Evolutionary conservation across 202 grass and related monocot species (phyloP).

Genomic region (Panicum virgatum): DNA sequence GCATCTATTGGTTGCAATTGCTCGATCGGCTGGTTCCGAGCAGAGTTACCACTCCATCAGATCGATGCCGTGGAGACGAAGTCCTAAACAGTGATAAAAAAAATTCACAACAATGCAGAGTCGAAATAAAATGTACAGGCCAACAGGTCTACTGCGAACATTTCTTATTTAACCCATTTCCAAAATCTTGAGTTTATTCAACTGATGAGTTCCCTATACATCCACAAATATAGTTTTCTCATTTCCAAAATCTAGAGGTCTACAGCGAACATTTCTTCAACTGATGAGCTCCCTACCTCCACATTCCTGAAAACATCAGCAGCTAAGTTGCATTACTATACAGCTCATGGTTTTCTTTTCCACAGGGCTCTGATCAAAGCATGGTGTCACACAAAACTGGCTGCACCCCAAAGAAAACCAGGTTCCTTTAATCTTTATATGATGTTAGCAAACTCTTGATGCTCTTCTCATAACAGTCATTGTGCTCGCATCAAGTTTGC

Average conservation of each 20-base stretch:
- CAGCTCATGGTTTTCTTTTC: neutral
- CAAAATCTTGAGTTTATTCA: neutral
- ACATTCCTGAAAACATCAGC: neutral
- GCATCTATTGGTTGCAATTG: no score
- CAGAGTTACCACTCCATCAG: no score
- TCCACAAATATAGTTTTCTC: neutral
- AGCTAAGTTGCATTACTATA: neutral
- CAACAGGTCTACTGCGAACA: neutral
- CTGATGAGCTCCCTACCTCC: neutral
- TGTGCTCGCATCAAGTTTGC: neutral
- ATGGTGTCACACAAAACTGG: neutral
- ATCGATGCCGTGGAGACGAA: neutral
- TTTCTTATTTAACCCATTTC: neutral
- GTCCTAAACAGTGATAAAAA: neutral
- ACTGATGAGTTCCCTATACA: neutral
- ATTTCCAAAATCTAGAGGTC: neutral
- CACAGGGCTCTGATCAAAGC: neutral
- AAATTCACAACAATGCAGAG: neutral
- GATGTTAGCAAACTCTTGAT: neutral
- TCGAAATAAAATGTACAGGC: neutral
- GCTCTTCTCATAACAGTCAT: neutral
- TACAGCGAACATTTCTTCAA: neutral
- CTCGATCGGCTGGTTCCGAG: no score
- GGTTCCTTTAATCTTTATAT: constrained; percentile 7
- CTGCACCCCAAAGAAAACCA: neutral